Percentiles rank a stretch among this genome's conserved stretches.
Conservation (phyloP, 2,329 filamentous ascomycete genomes). For the Trematosphaeria pertusa region DNA sequence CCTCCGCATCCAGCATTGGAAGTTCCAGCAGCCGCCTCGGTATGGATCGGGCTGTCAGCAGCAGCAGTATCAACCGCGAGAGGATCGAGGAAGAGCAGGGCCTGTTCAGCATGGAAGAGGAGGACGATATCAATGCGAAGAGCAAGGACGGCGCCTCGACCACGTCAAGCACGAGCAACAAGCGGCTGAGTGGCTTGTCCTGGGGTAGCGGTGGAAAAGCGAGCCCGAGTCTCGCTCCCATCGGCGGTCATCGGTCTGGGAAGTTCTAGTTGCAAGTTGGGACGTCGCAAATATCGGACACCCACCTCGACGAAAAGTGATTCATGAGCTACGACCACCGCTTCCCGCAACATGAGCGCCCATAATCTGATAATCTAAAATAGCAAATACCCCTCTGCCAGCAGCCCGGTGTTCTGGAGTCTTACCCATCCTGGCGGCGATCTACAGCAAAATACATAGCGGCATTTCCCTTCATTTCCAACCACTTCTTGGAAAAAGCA, state of each 20-base stretch:
- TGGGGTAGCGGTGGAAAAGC: constrained; percentile 47
- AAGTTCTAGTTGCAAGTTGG: constrained; percentile 25
- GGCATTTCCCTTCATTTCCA: constrained; percentile 2
- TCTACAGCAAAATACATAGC: constrained; percentile 5
- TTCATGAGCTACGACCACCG: constrained; percentile 8
- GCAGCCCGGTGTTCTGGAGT: constrained; percentile 11
- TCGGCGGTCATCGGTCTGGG: constrained; percentile 37
- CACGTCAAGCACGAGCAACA: constrained; percentile 43
- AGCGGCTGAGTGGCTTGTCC: constrained; percentile 44
- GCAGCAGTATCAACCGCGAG: constrained; percentile 49
- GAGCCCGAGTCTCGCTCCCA: constrained; percentile 43
- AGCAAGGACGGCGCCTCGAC: constrained; percentile 43
- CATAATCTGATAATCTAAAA: too few species aligned
- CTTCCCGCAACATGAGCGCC: background rate
- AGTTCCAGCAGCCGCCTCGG: constrained; percentile 39
- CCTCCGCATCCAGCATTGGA: constrained; percentile 41
- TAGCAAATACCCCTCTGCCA: constrained; percentile 7
- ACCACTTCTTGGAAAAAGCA: constrained; percentile 10
- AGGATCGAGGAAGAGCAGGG: constrained; percentile 52
- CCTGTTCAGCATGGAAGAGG: constrained; percentile 53
- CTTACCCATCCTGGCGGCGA: constrained; percentile 6
- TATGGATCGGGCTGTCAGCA: constrained; percentile 49
- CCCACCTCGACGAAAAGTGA: constrained; percentile 1
- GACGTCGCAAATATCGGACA: background rate
- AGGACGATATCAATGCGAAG: constrained; percentile 43